Percentiles rank a stretch among this genome's conserved stretches.
phyloP scores from a whole-genome alignment of 2,329 filamentous ascomycete species.

The Hypoxylon sp. region DNA sequence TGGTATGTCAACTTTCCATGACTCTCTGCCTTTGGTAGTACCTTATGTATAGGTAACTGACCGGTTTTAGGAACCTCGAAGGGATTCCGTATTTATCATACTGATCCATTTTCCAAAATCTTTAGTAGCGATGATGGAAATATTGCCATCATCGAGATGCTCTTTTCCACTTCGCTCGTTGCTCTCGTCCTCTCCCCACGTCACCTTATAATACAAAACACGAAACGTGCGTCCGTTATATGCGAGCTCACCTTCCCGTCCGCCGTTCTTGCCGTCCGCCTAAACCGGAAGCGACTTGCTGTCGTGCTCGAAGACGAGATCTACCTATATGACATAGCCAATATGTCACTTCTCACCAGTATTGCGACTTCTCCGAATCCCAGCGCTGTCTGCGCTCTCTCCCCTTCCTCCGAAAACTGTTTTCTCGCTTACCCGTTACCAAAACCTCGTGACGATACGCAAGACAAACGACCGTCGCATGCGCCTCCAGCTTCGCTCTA shows the following conservation, averaged over 20 bases:
- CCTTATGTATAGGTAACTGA: constrained; percentile 25
- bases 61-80: constrained; percentile 79
- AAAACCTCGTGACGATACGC: constrained; percentile 73
- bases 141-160: constrained; percentile 96
- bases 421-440: constrained; percentile 95
- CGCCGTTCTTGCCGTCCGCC: constrained; percentile 91
- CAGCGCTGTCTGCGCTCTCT: constrained; percentile 89
- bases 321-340: constrained; percentile 98
- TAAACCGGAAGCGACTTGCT: constrained; percentile 94
- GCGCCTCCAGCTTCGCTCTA: constrained; percentile 85
- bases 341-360: constrained; percentile 94
- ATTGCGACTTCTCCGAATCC: constrained; percentile 96
- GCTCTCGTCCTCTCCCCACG: constrained; percentile 92
- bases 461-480: constrained; percentile 77
- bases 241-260: constrained; percentile 99
- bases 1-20: constrained; percentile 67
- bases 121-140: constrained; percentile 96
- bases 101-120: constrained; percentile 94
- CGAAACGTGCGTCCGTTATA: constrained; percentile 86
- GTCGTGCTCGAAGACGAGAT: constrained; percentile 96
- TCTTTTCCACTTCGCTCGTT: constrained; percentile 97
- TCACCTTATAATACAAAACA: constrained; percentile 96
- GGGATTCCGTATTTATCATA: constrained; percentile 96
- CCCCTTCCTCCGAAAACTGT: constrained; percentile 94
- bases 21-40: constrained; percentile 25